phyloP scores from a whole-genome alignment of 805 yeast species.

The Metschnikowia proteae region DNA sequence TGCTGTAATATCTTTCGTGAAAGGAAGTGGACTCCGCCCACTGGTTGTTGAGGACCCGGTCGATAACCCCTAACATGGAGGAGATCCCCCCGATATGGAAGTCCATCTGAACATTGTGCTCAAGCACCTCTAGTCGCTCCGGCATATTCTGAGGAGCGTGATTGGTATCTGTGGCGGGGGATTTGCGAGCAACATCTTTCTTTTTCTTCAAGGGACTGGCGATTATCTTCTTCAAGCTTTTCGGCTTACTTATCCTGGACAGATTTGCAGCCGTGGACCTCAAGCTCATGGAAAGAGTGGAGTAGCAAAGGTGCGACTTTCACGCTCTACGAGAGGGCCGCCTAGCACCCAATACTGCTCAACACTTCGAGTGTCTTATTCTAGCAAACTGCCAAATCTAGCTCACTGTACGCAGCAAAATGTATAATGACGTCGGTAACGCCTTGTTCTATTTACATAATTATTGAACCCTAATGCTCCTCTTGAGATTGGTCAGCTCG shows the following conservation, averaged over 20 bases:
- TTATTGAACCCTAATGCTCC: slow-evolving; percentile 16
- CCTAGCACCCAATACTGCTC: background rate
- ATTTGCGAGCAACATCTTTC: slow-evolving; percentile 7
- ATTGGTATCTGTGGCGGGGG: background rate
- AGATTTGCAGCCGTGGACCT: slow-evolving; percentile 40
- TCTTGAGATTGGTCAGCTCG: slow-evolving; percentile 19
- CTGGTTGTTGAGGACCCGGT: slow-evolving; percentile 30
- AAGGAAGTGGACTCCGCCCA: slow-evolving; percentile 37
- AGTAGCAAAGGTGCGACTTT: slow-evolving; percentile 3
- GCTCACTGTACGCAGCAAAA: background rate
- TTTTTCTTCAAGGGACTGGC: slow-evolving; percentile 27
- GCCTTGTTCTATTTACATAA: slow-evolving; percentile 12
- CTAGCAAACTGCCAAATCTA: background rate
- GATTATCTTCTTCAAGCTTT: slow-evolving; percentile 20
- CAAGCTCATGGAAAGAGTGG: slow-evolving; percentile 16
- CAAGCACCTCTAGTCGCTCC: slow-evolving; percentile 20
- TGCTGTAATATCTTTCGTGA: slow-evolving; percentile 22
- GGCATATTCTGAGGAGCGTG: background rate
- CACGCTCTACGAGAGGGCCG: background rate
- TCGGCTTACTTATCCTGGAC: slow-evolving; percentile 26
- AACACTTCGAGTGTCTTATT: too few species aligned
- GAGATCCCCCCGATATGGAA: slow-evolving; percentile 31
- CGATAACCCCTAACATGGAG: slow-evolving; percentile 30
- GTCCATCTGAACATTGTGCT: slow-evolving; percentile 40
- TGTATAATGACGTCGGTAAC: background rate